These are phyloP conservation scores for Begonia peltatifolia DNA, from an alignment of 306 rosid genomes.

Conservation along the genomic window DNA sequence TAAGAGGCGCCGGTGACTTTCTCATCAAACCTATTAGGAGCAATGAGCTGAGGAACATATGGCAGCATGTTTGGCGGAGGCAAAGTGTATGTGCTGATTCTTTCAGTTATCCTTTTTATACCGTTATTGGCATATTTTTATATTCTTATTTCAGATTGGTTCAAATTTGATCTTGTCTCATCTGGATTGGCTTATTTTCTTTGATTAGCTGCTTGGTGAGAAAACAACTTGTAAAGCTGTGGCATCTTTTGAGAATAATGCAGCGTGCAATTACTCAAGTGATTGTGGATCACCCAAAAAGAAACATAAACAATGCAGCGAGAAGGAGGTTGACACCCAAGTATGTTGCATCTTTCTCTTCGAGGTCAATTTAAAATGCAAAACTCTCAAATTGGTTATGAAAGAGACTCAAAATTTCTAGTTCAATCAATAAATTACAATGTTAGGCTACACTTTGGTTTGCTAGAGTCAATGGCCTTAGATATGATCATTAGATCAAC, in stretches of 20 bases:
- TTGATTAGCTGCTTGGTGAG: slow-evolving; percentile 15
- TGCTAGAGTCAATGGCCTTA: no score
- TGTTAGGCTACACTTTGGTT: no score
- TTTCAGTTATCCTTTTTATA: slow-evolving; percentile 4
- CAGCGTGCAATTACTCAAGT: slow-evolving; percentile 31
- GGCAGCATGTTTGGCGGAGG: slow-evolving; percentile 88
- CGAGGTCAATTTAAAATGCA: not conserved
- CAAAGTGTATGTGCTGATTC: slow-evolving; percentile 34
- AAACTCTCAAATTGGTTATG: no score
- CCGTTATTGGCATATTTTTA: no score
- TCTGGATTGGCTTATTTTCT: not conserved
- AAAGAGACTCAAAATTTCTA: no score
- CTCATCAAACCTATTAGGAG: slow-evolving; percentile 66
- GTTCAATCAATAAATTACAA: no score
- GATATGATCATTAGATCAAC: no score
- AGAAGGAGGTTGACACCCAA: slow-evolving; percentile 40
- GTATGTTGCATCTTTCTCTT: slow-evolving; percentile 20
- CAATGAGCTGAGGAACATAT: slow-evolving; percentile 56
- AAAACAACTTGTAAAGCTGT: slow-evolving; percentile 16
- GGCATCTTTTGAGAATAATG: slow-evolving; percentile 27
- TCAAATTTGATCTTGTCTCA: not conserved
- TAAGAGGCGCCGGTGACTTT: slow-evolving; percentile 68
- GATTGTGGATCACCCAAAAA: slow-evolving; percentile 24
- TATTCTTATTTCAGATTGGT: no score
- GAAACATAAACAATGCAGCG: slow-evolving; percentile 27